Evolutionary conservation across 2,329 filamentous ascomycete species (phyloP).

Genomic region (Fusarium dimerum): DNA sequence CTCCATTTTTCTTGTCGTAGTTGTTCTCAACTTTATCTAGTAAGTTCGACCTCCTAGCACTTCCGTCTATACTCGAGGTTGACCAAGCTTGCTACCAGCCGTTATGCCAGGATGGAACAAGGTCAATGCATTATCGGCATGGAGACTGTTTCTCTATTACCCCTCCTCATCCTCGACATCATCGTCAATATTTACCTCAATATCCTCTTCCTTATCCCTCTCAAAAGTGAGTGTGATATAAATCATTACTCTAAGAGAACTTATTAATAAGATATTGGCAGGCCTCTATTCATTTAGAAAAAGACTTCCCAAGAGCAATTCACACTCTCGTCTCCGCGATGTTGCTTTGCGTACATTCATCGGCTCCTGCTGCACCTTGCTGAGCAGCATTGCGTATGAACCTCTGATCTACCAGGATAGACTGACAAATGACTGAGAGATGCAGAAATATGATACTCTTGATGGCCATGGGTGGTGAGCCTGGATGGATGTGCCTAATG

Average conservation of each 20-base stretch:
- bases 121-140: constrained; percentile 5
- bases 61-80: not conserved
- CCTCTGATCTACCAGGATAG: not conserved
- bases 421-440: not conserved
- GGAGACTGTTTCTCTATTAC: not conserved
- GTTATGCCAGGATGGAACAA: not conserved
- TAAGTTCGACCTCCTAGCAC: not conserved
- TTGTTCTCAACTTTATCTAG: constrained; percentile 3
- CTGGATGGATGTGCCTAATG: constrained; percentile 64
- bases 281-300: constrained; percentile 57
- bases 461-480: constrained; percentile 59
- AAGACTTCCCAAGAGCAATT: constrained; percentile 41
- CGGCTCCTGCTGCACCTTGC: constrained; percentile 56
- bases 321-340: constrained; percentile 45
- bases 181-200: constrained; percentile 3
- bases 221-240: not conserved
- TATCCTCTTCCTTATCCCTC: constrained; percentile 3
- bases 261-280: constrained; percentile 21
- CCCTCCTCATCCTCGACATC: constrained; percentile 1
- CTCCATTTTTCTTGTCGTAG: not conserved
- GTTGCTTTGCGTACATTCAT: constrained; percentile 59
- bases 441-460: constrained; percentile 58
- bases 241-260: not conserved
- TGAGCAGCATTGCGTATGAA: constrained; percentile 56
- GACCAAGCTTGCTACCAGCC: not conserved